phyloP scores from a whole-genome alignment of 176 grass and related monocot genomes.

The Ensete ventricosum region DNA sequence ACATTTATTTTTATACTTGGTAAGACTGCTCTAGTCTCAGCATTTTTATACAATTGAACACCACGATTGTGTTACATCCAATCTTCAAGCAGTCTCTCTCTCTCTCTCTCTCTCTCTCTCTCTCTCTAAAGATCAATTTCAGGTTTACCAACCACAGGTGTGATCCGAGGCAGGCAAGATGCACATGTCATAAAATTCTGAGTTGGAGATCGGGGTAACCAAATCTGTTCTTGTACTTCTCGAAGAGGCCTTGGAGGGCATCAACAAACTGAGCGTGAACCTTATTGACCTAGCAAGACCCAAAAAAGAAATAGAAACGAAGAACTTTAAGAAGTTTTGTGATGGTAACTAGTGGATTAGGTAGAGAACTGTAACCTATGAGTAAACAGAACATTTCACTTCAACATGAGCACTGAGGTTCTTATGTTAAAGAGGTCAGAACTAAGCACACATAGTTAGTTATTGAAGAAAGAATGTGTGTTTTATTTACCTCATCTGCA shows the following conservation, averaged over 20 bases:
- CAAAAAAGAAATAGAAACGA: too few relatives aligned
- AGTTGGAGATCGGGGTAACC: slow-evolving; percentile 55
- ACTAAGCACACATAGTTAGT: background rate
- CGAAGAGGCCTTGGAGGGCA: slow-evolving; percentile 55
- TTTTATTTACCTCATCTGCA: slow-evolving; percentile 56
- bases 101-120: too few relatives aligned
- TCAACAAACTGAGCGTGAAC: slow-evolving; percentile 49
- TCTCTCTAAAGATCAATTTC: too few relatives aligned
- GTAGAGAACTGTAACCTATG: background rate
- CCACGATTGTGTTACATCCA: too few relatives aligned
- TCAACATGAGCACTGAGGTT: background rate
- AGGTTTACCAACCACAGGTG: too few relatives aligned
- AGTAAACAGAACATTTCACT: background rate
- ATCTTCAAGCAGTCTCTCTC: too few relatives aligned
- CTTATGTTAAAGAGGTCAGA: background rate
- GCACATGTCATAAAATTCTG: slow-evolving; percentile 34
- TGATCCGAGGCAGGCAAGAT: background rate
- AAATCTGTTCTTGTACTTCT: slow-evolving; percentile 61
- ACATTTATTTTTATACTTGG: too few relatives aligned
- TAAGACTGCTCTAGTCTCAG: too few relatives aligned
- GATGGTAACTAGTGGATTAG: background rate
- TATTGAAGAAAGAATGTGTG: background rate
- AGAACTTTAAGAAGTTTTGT: background rate
- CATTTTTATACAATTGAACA: too few relatives aligned
- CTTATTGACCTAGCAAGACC: slow-evolving; percentile 52